Base-by-base conservation (phyloP, 2,329 filamentous ascomycete genomes). In the Neocucurbitaria cava region DNA sequence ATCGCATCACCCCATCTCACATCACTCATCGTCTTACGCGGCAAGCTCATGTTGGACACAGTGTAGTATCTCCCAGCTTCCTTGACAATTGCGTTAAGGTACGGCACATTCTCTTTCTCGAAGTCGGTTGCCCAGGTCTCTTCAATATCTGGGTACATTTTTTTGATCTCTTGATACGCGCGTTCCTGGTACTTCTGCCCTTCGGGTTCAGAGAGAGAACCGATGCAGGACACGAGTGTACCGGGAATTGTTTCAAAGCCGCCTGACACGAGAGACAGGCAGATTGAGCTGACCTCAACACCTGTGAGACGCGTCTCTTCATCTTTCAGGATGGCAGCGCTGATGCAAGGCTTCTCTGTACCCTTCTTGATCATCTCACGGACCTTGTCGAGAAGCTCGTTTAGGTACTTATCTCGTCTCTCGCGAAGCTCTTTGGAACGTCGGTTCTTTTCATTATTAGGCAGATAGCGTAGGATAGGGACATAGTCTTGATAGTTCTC, bases 401-500 rank as follows among this genome's bases (percentile, higher is more conserved):
- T 78, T 17, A 84, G 68, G 49, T 84, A 84, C 3, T 74, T 76
- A 50, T 84, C 82, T 9, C 82, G 73, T 3, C 82, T 65, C 35
- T 77, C 75, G 0, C 82, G 74, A 0, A 83, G 69, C 35, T 81
- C 78, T 58, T 80, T 82, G 3, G 77, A 78, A 0, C 77, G 72
- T 3, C 68, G 64, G 28, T 76, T 83, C 69, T 84, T 83, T 62
- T 81, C 76, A 61, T 83, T 84, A 56, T 82, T 82, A 0, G 82
- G 82, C 15, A 81, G 52, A 50, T 82, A 83, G 8, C 82, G 71
- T 26, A 84, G 64, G 1, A 79, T 67, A 0, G 82, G 82, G 6
- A 84, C 76, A 56, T 84, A 85, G 53, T 84, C 82, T 61, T 84
- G 82, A 23, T 78, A 77, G 55, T 84, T 84, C 65, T 84, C 82